Percentiles rank a stretch among this genome's conserved stretches.
phyloP scores from a whole-genome alignment of 345 rosid genomes.

The Rubroshorea leprosula region DNA sequence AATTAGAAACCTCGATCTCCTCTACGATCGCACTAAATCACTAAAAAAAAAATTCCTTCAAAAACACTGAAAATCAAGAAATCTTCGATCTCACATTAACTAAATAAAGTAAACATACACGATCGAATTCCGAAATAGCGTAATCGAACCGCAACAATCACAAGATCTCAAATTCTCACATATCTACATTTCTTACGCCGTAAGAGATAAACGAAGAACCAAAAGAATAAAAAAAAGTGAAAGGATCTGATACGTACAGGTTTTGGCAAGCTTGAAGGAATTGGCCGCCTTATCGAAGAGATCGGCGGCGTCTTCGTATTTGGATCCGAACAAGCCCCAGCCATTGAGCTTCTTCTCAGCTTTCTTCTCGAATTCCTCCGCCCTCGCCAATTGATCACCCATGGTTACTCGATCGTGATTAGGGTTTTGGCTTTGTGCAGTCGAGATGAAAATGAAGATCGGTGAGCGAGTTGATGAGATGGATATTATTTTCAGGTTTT shows the following conservation, averaged over 20 bases:
- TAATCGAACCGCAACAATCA: neutral
- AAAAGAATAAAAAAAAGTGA: too few relatives aligned
- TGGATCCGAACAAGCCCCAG: conserved; percentile 60
- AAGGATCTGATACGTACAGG: conserved; percentile 30
- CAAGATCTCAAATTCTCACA: neutral
- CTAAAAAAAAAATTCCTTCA: neutral
- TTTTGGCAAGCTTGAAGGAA: conserved; percentile 65
- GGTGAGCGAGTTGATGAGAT: neutral
- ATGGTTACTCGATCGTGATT: conserved; percentile 13
- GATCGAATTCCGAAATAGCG: neutral
- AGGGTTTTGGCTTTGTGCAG: neutral
- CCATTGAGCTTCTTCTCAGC: conserved; percentile 68
- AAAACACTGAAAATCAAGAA: too few relatives aligned
- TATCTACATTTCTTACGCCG: neutral
- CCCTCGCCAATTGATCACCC: conserved; percentile 57
- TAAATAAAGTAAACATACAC: neutral
- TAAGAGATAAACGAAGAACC: too few relatives aligned
- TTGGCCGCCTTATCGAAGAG: conserved; percentile 72
- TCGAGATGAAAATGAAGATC: neutral
- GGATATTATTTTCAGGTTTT: neutral
- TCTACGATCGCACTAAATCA: neutral
- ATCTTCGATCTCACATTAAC: neutral
- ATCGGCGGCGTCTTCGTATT: conserved; percentile 70
- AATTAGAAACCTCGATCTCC: neutral
- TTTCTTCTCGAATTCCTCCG: conserved; percentile 54